Conservation (phyloP, 1,284 basidiomycete genomes). For the Ceratobasidium sp. region DNA sequence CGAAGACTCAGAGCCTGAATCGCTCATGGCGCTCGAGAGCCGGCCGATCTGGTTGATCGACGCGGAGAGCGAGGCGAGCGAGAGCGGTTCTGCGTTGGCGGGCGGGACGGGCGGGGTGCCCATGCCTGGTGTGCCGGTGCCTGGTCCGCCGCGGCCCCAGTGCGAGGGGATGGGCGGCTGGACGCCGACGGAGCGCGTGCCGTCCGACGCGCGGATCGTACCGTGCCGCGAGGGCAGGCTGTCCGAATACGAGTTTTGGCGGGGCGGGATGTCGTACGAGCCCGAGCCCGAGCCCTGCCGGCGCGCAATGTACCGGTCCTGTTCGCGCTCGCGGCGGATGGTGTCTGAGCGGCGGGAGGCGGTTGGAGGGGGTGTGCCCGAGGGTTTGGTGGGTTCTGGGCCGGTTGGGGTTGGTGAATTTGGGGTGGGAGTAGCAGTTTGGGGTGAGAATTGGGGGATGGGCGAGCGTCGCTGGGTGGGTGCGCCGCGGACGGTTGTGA, state of each 20-base stretch:
- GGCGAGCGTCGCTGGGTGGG: constrained; percentile 26
- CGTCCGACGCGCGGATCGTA: constrained; percentile 15
- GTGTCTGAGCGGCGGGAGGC: not conserved
- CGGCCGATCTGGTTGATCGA: constrained; percentile 26
- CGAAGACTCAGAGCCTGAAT: constrained; percentile 31
- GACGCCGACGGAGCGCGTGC: constrained; percentile 1
- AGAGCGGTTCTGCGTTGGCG: constrained; percentile 13
- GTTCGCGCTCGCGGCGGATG: constrained; percentile 8
- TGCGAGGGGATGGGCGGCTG: constrained; percentile 2
- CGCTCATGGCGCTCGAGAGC: constrained; percentile 39
- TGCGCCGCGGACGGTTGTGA: constrained; percentile 15
- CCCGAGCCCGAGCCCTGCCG: constrained; percentile 18
- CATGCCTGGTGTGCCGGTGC: constrained; percentile 3
- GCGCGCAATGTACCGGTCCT: constrained; percentile 8
- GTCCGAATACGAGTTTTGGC: constrained; percentile 23
- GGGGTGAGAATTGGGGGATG: constrained; percentile 35
- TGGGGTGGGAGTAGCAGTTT: not conserved
- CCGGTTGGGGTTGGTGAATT: constrained; percentile 5
- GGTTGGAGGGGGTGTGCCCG: constrained; percentile 3
- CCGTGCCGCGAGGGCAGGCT: constrained; percentile 1
- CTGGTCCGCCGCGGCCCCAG: constrained; percentile 14
- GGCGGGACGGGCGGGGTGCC: not conserved
- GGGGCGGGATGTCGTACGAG: constrained; percentile 6
- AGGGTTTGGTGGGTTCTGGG: not conserved
- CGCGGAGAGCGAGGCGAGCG: constrained; percentile 37